Evolutionary conservation across 768 basidiomycete genomes (phyloP), one percentile per base, ranked within the genome.

Genomic region (Auriculariales sp.): DNA sequence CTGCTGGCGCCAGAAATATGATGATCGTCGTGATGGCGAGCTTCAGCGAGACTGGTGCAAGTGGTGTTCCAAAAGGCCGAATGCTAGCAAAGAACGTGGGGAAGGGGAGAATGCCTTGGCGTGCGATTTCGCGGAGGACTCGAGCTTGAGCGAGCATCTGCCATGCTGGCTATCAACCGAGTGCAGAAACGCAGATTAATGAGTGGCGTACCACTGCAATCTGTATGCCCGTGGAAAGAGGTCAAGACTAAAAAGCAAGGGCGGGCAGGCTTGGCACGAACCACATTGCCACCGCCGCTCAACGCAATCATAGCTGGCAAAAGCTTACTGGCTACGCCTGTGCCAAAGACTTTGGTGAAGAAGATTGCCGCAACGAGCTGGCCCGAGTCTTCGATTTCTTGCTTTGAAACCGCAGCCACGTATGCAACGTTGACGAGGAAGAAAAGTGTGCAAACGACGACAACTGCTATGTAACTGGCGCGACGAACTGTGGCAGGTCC

Each of bases 21-120:
- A 73, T 66, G 29, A 72, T 32, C 28, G 65, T 56, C 1, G 70
- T 69, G 6, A 74, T 50, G 22, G 56, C 49, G 49, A 63, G 70
- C 50, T 70, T 68, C 39, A 73, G 60, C 24, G 61, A 49, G 2
- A 70, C 64, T 4, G 73, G 70, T 1, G 63, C 71, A 4, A 68
- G 54, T 2, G 75, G 74, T 1, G 74, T 73, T 28, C 69, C 71
- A 48, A 75, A 73, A 3, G 74, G 73, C 45, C 64, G 61, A 7
- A 67, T 73, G 2, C 70, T 70, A 2, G 71, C 65, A 56, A 72
- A 75, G 58, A 75, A 69, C 4, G 56, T 59, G 2, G 72, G 66
- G 46, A 64, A 74, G 0, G 75, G 75, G 15, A 77, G 60, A 3
- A 77, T 61, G 10, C 74, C 74, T 61, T 76, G 73, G 45, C 75